phyloP scores from a whole-genome alignment of 345 rosid genomes.

The Lepidium africanum region DNA sequence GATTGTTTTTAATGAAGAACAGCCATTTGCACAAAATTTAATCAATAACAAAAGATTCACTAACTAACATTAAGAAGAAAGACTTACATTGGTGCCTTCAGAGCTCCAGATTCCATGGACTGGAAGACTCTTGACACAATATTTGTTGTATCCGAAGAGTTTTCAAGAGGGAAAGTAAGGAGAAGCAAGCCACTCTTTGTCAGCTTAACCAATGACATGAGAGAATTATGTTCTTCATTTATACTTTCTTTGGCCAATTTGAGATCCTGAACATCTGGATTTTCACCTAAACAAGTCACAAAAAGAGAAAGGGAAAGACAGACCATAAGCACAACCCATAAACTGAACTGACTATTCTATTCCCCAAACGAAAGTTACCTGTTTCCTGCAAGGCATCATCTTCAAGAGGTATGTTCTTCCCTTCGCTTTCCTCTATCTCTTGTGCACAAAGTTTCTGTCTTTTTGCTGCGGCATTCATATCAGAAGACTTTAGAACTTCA shows the following conservation, averaged over 20 bases:
- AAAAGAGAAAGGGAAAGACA: background rate
- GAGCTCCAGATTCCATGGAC: constrained; percentile 48
- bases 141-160: constrained; percentile 31
- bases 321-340: constrained; percentile 5
- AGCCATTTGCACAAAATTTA: background rate
- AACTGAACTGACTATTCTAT: background rate
- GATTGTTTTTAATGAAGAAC: background rate
- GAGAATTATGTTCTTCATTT: constrained; percentile 25
- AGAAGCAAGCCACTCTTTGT: constrained; percentile 81
- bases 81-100: constrained; percentile 64
- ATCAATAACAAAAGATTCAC: background rate
- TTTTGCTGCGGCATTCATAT: constrained; percentile 29
- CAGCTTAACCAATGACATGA: constrained; percentile 81
- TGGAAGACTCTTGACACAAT: constrained; percentile 46
- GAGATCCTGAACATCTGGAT: constrained; percentile 14
- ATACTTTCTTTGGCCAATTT: constrained; percentile 23
- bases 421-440: constrained; percentile 19
- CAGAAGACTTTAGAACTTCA: constrained; percentile 20
- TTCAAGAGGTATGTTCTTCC: background rate
- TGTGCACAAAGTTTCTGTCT: constrained; percentile 42
- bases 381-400: constrained; percentile 23
- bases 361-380: constrained; percentile 28
- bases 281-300: constrained; percentile 24
- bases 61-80: background rate
- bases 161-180: constrained; percentile 44